phyloP scores from a whole-genome alignment of 2,329 filamentous ascomycete genomes.

The Fusarium nelsonii region DNA sequence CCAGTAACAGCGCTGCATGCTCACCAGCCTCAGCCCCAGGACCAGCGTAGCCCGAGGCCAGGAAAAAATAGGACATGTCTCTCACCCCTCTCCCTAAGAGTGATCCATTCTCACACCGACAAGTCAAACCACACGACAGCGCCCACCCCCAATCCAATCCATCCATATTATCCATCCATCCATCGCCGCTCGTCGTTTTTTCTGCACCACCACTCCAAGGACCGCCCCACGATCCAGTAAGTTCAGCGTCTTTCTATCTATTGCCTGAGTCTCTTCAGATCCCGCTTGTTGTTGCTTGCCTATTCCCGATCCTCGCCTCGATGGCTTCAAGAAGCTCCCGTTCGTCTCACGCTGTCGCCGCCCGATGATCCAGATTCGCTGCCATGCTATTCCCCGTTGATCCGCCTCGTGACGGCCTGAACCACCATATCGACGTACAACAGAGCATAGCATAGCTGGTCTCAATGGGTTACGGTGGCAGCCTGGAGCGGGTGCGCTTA shows the following conservation, averaged over 20 bases:
- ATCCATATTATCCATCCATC: constrained; percentile 35
- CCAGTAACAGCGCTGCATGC: constrained; percentile 16
- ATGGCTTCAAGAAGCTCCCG: constrained; percentile 40
- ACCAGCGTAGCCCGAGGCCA: constrained; percentile 36
- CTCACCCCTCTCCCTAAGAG: constrained; percentile 43
- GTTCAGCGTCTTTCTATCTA: constrained; percentile 39
- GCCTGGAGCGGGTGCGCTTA: constrained; percentile 28
- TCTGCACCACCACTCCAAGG: constrained; percentile 50
- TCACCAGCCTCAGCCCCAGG: constrained; percentile 36
- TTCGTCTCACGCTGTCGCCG: constrained; percentile 34
- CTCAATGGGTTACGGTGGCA: constrained; percentile 31
- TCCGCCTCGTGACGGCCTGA: constrained; percentile 39
- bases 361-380: constrained; percentile 29
- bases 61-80: constrained; percentile 40
- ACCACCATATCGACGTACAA: constrained; percentile 28
- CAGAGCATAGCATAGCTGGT: constrained; percentile 29
- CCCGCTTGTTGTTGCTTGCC: constrained; percentile 22
- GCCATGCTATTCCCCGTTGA: constrained; percentile 37
- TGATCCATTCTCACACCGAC: constrained; percentile 50
- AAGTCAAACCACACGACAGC: constrained; percentile 49
- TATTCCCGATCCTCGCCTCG: constrained; percentile 31
- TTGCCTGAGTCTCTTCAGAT: constrained; percentile 19
- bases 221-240: constrained; percentile 49
- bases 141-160: constrained; percentile 36
- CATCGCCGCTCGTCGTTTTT: constrained; percentile 49